Conservation (phyloP, 257 asterid species). For the Scutellaria minor region DNA sequence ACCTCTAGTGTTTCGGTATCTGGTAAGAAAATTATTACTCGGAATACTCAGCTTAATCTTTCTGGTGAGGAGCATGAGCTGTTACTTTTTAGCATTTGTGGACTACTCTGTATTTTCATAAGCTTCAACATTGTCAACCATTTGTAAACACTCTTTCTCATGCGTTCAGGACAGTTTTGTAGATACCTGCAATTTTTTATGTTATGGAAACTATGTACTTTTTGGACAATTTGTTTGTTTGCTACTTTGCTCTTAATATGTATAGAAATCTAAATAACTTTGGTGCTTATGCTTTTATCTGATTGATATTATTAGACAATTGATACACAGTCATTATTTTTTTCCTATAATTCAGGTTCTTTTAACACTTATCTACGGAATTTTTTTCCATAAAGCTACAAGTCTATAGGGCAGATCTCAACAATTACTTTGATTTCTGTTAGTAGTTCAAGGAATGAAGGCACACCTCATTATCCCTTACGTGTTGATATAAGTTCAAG, state of each 20-base stretch:
- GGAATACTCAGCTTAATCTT: background rate
- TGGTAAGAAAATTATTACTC: background rate
- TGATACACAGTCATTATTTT: conserved; percentile 1
- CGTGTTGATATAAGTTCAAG: background rate
- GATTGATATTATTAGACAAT: background rate
- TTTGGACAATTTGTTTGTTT: background rate
- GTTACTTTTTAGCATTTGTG: conserved; percentile 1
- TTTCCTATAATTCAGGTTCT: background rate
- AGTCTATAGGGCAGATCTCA: background rate
- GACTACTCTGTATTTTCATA: conserved; percentile 17
- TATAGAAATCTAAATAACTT: background rate
- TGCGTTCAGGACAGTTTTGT: background rate
- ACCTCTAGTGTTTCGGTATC: background rate
- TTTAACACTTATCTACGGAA: background rate
- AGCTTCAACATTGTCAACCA: conserved; percentile 13
- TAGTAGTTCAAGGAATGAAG: background rate
- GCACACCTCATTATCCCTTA: background rate
- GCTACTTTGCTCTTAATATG: background rate
- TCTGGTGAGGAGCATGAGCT: conserved; percentile 6
- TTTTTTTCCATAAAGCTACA: conserved; percentile 4
- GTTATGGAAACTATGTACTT: background rate
- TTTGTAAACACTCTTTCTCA: background rate
- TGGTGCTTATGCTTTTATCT: conserved; percentile 3
- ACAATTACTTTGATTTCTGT: background rate
- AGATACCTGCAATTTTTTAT: background rate